Evolutionary conservation across 768 basidiomycete genomes (phyloP).

Genomic region (Crepidotus variabilis): DNA sequence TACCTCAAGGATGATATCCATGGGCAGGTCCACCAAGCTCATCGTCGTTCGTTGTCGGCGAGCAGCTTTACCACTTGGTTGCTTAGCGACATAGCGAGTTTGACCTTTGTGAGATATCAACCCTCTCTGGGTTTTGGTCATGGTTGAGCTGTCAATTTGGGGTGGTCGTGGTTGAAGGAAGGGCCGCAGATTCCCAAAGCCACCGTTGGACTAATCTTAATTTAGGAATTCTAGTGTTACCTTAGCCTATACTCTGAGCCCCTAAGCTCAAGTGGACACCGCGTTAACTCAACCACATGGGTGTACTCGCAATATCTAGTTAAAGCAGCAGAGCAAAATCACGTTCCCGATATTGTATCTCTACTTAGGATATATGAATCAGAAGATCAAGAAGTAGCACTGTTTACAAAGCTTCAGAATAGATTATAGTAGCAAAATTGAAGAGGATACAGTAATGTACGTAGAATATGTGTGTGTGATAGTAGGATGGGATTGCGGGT

Average conservation of each 20-base stretch:
- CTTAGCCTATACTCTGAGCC: no score
- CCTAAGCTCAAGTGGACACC: no score
- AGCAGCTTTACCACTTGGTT: no score
- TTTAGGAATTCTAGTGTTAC: no score
- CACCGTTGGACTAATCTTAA: background rate
- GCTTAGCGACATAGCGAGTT: background rate
- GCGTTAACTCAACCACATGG: no score
- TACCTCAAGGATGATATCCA: background rate
- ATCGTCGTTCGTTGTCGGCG: background rate
- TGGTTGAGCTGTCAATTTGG: no score
- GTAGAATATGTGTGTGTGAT: background rate
- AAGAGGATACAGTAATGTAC: background rate
- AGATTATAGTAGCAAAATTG: background rate
- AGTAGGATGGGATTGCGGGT: background rate
- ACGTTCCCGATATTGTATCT: background rate
- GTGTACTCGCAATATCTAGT: background rate
- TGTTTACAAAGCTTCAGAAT: background rate
- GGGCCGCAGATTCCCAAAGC: background rate
- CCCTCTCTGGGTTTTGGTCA: background rate
- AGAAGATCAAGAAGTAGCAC: background rate
- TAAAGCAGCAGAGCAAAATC: background rate
- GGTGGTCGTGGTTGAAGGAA: constrained; percentile 2
- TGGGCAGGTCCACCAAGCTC: background rate
- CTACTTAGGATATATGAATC: background rate
- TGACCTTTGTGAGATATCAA: background rate